Percentiles rank a stretch among this genome's conserved stretches.
These are phyloP conservation scores for Fomitopsis betulina DNA, from an alignment of 1,284 basidiomycete species.

Conservation along the genomic window DNA sequence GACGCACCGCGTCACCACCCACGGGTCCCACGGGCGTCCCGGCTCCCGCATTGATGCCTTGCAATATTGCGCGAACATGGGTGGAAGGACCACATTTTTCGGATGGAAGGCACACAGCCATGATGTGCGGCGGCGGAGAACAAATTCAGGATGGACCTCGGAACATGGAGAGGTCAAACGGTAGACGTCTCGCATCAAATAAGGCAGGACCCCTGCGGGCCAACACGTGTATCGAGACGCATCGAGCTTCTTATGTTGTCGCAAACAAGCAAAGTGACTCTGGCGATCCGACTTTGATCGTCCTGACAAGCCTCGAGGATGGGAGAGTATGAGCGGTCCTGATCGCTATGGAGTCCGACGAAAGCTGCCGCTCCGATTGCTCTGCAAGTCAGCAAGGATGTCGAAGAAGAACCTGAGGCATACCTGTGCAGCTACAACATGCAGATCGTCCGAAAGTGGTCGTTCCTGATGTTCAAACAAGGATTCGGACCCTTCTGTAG, in stretches of 20 bases:
- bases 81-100: neutral
- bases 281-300: neutral
- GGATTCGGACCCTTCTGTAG: too few relatives aligned
- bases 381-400: neutral
- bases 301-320: neutral
- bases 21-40: neutral
- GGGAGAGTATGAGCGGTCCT: neutral
- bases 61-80: neutral
- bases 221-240: neutral
- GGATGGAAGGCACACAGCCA: neutral
- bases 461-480: too few relatives aligned
- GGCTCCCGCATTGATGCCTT: neutral
- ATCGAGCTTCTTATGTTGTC: neutral
- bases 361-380: neutral
- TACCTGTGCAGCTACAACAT: too few relatives aligned
- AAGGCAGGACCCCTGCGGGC: neutral
- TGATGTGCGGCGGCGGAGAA: neutral
- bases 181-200: neutral
- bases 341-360: neutral
- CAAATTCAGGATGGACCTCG: neutral
- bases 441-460: too few relatives aligned
- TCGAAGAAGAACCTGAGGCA: too few relatives aligned
- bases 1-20: neutral
- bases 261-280: neutral
- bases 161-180: neutral